Evolutionary conservation across 225 moss, liverwort and hornwort species (phyloP), one percentile per base, ranked within the genome.

Genomic region (Sphagnum contortum): DNA sequence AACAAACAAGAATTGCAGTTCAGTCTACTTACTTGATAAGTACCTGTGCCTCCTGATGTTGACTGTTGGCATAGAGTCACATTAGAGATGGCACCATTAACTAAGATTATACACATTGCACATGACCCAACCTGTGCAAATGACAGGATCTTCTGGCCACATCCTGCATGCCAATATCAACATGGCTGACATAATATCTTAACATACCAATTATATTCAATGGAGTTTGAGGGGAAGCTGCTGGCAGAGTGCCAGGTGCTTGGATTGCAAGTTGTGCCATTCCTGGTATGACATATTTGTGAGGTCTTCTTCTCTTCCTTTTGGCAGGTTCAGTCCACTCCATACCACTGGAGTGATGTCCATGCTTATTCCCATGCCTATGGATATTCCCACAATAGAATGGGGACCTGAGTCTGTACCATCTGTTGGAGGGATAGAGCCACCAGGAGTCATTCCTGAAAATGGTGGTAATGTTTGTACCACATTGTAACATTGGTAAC

Each of bases 21-120:
- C 58, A 58, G 6, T 13, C 12, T n/a, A 12, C 45, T 45, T 68
- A 84, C 89, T 86, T 89, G 86, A 52, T 89, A 89, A 6, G 86
- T 86, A 50, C 86, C 76, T 68, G 70, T 83, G n/a, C 89, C 89
- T 44, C 89, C 89, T 48, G 76, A 86, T 55, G 89, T 83, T 57
- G 89, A 83, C 63, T 83, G 83, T 62, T 89, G 89, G 48, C 86
- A 81, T 51, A 89, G 65, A 4, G 82, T 86, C 6, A 83, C 89
- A 12, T 81, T 86, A 0, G 89, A 86, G 44, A 89, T 86, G 12
- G 89, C 83, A 11, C 89, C 89, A 68, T 84, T 86, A 6, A 86
- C 89, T 50, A 83, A 89, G 59, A 89, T 69, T 29, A 89, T 77
- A 67, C 86, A 89, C 52, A 89, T 77, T 56, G 83, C 86, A 46